Evolutionary conservation across 345 rosid genomes (phyloP).

Genomic region (Rhodamnia rubescens): DNA sequence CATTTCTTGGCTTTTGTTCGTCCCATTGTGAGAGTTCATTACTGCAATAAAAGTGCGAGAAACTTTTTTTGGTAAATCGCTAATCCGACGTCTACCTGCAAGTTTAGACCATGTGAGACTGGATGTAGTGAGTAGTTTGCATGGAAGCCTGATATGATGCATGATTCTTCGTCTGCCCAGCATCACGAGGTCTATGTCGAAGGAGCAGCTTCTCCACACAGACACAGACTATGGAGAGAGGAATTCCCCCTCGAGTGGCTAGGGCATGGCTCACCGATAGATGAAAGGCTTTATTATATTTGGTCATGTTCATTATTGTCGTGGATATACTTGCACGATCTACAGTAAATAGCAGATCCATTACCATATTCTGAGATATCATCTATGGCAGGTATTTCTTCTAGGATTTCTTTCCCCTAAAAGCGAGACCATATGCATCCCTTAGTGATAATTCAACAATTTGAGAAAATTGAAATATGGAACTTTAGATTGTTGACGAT

Average conservation of each 20-base stretch:
- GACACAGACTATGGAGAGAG: not conserved
- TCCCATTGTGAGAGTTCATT: no score
- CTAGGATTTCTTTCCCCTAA: not conserved
- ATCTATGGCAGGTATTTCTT: not conserved
- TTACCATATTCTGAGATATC: no score
- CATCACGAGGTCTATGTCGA: not conserved
- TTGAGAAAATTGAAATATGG: not conserved
- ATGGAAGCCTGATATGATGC: not conserved
- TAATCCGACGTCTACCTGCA: not conserved
- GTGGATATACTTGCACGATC: not conserved
- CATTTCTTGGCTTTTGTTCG: no score
- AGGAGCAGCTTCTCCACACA: not conserved
- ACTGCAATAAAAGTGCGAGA: not conserved
- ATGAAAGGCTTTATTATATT: not conserved
- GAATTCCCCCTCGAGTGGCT: not conserved
- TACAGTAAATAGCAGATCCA: no score
- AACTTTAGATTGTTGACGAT: not conserved
- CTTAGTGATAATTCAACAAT: not conserved
- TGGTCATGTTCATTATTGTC: not conserved
- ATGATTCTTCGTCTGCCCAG: not conserved
- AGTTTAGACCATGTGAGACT: not conserved
- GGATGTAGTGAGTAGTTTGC: not conserved
- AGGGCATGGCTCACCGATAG: not conserved
- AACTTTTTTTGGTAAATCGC: not conserved
- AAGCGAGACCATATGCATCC: not conserved